Base-by-base conservation (phyloP, 2,329 filamentous ascomycete genomes). In the Hypomyces perniciosus region DNA sequence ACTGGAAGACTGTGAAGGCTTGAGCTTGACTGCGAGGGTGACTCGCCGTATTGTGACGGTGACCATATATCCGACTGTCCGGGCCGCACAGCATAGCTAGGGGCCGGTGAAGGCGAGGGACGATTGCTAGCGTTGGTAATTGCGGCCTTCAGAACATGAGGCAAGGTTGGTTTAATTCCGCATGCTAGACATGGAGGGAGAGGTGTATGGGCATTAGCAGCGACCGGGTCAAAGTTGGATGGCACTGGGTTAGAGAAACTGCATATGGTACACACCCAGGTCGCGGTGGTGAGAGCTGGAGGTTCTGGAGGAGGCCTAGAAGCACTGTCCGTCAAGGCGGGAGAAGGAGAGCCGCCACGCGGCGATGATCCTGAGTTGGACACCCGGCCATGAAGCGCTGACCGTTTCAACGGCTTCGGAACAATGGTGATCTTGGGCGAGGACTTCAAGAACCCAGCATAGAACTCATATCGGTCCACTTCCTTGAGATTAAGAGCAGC, bases 231-330 rank as follows among this genome's bases (percentile, higher is more conserved):
- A 65, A 97, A 97, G 66, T 96, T 96, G 35, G 88, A 88, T 1
- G 93, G 91, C 1, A 96, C 84, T 0, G 89, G 86, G 62, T 97
- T 97, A 8, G 91, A 92, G 64, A 95, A 95, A 59, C 88, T 92
- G 75, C 92, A 97, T 62, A 97, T 97, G 2, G 88, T 86, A 71
- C 92, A 97, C 20, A 97, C 85, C 92, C 92, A 97, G 4, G 90
- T 96, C 5, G 88, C 89, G 53, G 76, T 80, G 57, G 76, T 78
- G 10, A 74, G 66, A 10, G 77, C 69, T 1, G 74, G 59, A 31
- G 79, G 72, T 41, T 67, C 66, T 10, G 62, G 44, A 5, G 65
- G 63, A 13, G 62, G 59, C 26, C 75, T 67, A 54, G 74, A 70
- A 3, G 69, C 65, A 40, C 68, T 71, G 34, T 76, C 72, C 27